Conservation (phyloP, 2,329 filamentous ascomycete genomes). For the Coniella vitis region DNA sequence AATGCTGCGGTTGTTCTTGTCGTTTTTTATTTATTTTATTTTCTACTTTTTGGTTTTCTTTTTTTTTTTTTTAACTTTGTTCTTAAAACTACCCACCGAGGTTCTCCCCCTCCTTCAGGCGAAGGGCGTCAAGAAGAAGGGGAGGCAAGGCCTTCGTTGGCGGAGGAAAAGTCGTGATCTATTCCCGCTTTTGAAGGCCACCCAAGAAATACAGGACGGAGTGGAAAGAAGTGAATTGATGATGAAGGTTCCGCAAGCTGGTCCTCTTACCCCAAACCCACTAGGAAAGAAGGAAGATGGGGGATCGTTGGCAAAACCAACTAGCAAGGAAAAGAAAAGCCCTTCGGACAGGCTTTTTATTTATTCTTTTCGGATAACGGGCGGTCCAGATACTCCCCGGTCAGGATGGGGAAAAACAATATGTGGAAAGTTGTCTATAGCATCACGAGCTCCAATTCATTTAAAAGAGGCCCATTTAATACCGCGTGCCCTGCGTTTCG, state of each 20-base stretch:
- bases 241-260: neutral
- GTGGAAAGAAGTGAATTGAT: too few relatives aligned
- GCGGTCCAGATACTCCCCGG: slow-evolving; percentile 9
- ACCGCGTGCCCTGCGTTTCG: neutral
- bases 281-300: slow-evolving; percentile 11
- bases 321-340: neutral
- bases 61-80: too few relatives aligned
- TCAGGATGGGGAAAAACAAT: neutral
- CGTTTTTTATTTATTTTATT: neutral
- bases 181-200: neutral
- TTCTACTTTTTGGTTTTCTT: slow-evolving; percentile 8
- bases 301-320: too few relatives aligned
- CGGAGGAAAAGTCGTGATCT: neutral
- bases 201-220: slow-evolving; percentile 6
- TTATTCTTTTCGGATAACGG: slow-evolving; percentile 13
- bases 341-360: slow-evolving; percentile 11
- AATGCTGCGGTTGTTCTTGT: slow-evolving; percentile 14
- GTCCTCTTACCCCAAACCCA: slow-evolving; percentile 7
- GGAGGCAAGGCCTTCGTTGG: neutral
- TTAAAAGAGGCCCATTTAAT: slow-evolving; percentile 15
- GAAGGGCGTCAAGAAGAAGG: slow-evolving; percentile 7
- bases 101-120: slow-evolving; percentile 8
- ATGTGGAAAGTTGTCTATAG: slow-evolving; percentile 17
- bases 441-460: slow-evolving; percentile 16
- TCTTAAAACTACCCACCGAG: neutral